These are phyloP conservation scores for Lunularia cruciata DNA, from an alignment of 225 moss, liverwort and hornwort genomes.

Conservation along the genomic window DNA sequence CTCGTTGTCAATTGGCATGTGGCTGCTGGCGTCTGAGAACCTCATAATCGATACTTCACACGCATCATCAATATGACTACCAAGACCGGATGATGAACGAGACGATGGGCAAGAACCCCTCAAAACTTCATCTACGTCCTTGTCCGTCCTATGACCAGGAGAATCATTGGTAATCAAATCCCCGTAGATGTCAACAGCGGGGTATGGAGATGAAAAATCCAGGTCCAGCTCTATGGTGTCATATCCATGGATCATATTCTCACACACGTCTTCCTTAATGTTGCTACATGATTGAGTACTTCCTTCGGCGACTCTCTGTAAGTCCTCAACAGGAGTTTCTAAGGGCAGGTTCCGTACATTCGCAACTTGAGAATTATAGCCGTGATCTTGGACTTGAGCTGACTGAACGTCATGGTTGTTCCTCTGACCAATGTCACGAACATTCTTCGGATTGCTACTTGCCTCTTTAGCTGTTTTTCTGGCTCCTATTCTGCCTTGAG, in stretches of 20 bases:
- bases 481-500: constrained; percentile 28
- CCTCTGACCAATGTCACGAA: too few species aligned
- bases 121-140: neutral
- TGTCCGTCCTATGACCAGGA: neutral
- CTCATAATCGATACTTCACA: neutral
- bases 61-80: neutral
- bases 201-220: neutral
- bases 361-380: neutral
- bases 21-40: neutral
- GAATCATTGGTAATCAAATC: neutral
- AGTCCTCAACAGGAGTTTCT: neutral
- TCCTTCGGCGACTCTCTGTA: neutral
- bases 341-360: neutral
- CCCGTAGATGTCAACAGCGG: neutral
- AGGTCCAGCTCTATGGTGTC: neutral
- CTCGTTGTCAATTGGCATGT: too few species aligned
- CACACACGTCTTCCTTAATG: neutral
- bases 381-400: neutral
- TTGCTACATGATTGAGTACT: neutral
- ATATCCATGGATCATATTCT: neutral
- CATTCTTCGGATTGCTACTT: neutral
- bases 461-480: constrained; percentile 4
- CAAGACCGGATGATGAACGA: neutral
- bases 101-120: neutral
- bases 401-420: neutral